Percentiles rank a stretch among this genome's conserved stretches.
Evolutionary conservation across 306 rosid species (phyloP).

Genomic region (Castanea sativa): DNA sequence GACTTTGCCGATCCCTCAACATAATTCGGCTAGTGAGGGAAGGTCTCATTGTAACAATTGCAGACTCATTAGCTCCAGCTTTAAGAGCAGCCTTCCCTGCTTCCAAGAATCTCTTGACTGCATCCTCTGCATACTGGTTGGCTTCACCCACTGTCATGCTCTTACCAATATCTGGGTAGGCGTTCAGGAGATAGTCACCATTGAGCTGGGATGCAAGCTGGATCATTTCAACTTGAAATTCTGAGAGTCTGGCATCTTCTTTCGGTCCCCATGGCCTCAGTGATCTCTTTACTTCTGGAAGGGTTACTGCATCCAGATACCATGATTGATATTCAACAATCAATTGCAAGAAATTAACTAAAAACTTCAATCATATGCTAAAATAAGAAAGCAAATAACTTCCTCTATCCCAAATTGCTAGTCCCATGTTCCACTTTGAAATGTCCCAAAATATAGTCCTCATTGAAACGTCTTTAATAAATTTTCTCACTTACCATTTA

Average conservation of each 20-base stretch:
- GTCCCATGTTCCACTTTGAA: too few relatives aligned
- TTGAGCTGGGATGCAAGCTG: slow-evolving; percentile 96
- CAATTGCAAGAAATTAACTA: slow-evolving; percentile 6
- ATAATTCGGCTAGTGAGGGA: slow-evolving; percentile 73
- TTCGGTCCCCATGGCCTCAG: slow-evolving; percentile 75
- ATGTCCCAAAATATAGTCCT: too few relatives aligned
- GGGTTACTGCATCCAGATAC: slow-evolving; percentile 51
- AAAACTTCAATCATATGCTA: neutral
- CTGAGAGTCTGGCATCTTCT: slow-evolving; percentile 73
- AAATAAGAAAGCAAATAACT: neutral
- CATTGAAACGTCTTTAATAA: too few relatives aligned
- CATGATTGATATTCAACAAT: slow-evolving; percentile 2
- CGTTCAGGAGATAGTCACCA: slow-evolving; percentile 73
- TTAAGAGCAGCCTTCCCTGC: slow-evolving; percentile 77
- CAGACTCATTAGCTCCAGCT: slow-evolving; percentile 89
- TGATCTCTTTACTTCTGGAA: slow-evolving; percentile 56
- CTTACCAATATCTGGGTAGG: slow-evolving; percentile 76
- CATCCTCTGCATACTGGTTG: slow-evolving; percentile 84
- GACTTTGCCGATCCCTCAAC: slow-evolving; percentile 5
- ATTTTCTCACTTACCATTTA: too few relatives aligned
- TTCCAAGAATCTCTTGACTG: slow-evolving; percentile 86
- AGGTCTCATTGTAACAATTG: slow-evolving; percentile 89
- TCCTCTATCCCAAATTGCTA: too few relatives aligned
- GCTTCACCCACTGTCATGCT: slow-evolving; percentile 79
- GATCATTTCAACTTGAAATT: slow-evolving; percentile 82